phyloP scores from a whole-genome alignment of 805 yeast genomes.

The Groenewaldozyma salmanticensis region DNA sequence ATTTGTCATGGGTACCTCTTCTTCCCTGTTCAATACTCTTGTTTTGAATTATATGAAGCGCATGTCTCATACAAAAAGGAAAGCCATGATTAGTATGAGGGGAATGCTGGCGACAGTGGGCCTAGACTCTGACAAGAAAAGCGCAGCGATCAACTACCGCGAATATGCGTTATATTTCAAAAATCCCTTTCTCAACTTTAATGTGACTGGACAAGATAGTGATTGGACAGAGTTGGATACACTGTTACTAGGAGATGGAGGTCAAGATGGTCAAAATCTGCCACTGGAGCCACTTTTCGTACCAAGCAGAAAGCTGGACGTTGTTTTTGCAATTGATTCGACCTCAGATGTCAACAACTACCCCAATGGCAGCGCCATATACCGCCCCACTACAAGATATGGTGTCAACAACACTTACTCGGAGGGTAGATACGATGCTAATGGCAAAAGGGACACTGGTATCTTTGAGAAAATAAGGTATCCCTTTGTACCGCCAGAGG shows the following conservation, averaged over 20 bases:
- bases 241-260: constrained; percentile 63
- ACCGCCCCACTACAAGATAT: constrained; percentile 21
- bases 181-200: constrained; percentile 7
- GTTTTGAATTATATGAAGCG: constrained; percentile 37
- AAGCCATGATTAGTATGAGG: not conserved
- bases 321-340: constrained; percentile 42
- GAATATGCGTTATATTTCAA: constrained; percentile 10
- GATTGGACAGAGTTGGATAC: constrained; percentile 20
- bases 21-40: constrained; percentile 55
- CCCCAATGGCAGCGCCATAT: constrained; percentile 23
- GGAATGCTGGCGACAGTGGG: constrained; percentile 1
- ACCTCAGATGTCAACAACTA: constrained; percentile 21
- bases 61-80: not conserved
- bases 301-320: constrained; percentile 49
- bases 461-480: constrained; percentile 19
- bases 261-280: constrained; percentile 65
- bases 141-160: constrained; percentile 3
- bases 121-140: constrained; percentile 1
- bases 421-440: constrained; percentile 19
- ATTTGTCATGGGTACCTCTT: constrained; percentile 72
- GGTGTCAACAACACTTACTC: constrained; percentile 18
- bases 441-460: no score
- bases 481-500: constrained; percentile 13
- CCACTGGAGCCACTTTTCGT: constrained; percentile 60
- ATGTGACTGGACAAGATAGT: not conserved